Percentiles rank a stretch among this genome's conserved stretches.
Conservation (phyloP, 768 basidiomycete genomes). For the Chalciporus piperatus region DNA sequence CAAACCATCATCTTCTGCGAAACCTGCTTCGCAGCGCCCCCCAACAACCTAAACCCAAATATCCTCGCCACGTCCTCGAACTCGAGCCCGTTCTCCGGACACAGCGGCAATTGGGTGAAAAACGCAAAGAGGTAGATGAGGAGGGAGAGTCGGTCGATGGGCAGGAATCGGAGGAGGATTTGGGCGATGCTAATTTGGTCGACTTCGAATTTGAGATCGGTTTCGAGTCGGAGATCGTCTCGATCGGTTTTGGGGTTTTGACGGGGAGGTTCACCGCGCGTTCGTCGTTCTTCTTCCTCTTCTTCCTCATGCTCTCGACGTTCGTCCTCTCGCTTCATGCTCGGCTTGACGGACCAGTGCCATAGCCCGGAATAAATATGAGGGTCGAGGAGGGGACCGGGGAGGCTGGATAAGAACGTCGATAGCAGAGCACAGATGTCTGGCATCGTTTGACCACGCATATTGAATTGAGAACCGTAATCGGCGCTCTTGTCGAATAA, state of each 20-base stretch:
- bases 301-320: slow-evolving; percentile 27
- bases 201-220: slow-evolving; percentile 27
- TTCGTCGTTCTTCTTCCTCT: slow-evolving; percentile 32
- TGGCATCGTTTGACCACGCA: slow-evolving; percentile 38
- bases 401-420: slow-evolving; percentile 46
- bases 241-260: too few relatives aligned
- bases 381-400: slow-evolving; percentile 43
- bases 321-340: slow-evolving; percentile 33
- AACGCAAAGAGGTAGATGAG: slow-evolving; percentile 46
- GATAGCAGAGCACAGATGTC: slow-evolving; percentile 46
- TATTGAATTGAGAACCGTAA: slow-evolving; percentile 22
- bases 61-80: slow-evolving; percentile 45
- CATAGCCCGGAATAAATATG: slow-evolving; percentile 41
- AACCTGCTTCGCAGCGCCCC: slow-evolving; percentile 26
- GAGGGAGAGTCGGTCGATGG: slow-evolving; percentile 38
- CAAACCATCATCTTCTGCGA: slow-evolving; percentile 34
- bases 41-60: slow-evolving; percentile 43
- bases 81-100: slow-evolving; percentile 48
- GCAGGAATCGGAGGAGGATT: slow-evolving; percentile 49
- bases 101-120: slow-evolving; percentile 50
- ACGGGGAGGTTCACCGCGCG: slow-evolving; percentile 26
- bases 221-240: not conserved
- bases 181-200: slow-evolving; percentile 41
- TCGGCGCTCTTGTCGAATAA: slow-evolving; percentile 35
- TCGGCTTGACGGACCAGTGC: slow-evolving; percentile 44